Percentiles rank a stretch among this genome's conserved stretches.
These are phyloP conservation scores for Lantana camara DNA, from an alignment of 257 asterid genomes.

Conservation along the genomic window DNA sequence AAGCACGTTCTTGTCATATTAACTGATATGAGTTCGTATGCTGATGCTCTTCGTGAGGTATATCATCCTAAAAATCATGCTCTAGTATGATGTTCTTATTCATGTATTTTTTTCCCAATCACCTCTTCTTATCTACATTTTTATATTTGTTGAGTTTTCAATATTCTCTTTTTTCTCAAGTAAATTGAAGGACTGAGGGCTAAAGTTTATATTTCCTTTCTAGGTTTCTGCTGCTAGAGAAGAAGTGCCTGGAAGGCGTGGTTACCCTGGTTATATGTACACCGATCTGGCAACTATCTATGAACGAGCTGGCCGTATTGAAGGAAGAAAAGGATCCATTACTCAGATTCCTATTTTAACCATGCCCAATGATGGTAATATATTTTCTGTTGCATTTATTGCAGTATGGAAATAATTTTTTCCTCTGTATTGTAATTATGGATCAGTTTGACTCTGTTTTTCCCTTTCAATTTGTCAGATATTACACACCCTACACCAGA, in stretches of 20 bases:
- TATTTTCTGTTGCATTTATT: too few species aligned
- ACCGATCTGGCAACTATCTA: conserved; percentile 82
- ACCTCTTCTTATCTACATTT: background rate
- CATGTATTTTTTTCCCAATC: background rate
- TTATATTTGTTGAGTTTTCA: background rate
- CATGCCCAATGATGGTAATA: conserved; percentile 79
- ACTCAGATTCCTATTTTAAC: conserved; percentile 80
- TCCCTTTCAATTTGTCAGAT: conserved; percentile 45
- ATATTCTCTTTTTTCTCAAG: background rate
- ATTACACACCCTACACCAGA: conserved; percentile 99
- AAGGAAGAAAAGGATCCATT: conserved; percentile 80
- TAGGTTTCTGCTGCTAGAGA: conserved; percentile 87
- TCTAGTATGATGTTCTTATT: background rate
- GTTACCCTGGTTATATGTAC: conserved; percentile 87
- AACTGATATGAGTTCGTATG: conserved; percentile 89
- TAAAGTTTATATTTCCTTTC: background rate
- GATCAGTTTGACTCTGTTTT: conserved; percentile 16
- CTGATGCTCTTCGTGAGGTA: conserved; percentile 94
- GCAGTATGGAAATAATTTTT: background rate
- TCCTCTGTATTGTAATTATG: background rate
- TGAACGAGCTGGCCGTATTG: conserved; percentile 86
- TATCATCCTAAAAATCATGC: background rate
- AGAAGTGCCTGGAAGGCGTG: conserved; percentile 92
- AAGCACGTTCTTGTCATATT: conserved; percentile 86
- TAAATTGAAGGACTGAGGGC: background rate